A percentile compares a stretch with the other conserved stretches of the same genome.
phyloP scores from a whole-genome alignment of 306 rosid genomes.

The Astragalus glycyphyllos region DNA sequence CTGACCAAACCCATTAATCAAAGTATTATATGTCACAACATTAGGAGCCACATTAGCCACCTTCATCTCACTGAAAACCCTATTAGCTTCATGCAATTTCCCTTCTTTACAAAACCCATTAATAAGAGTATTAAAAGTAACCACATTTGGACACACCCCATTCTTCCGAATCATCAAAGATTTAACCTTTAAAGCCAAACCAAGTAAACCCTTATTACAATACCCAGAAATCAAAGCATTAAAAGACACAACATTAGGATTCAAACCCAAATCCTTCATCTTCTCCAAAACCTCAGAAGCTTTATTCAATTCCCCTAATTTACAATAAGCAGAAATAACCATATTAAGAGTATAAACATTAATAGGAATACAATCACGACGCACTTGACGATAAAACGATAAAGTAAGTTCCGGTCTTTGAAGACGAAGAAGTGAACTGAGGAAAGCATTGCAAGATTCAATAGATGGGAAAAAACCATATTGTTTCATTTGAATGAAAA shows the following conservation, averaged over 20 bases:
- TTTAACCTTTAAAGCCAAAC: slow-evolving; percentile 64
- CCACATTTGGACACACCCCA: slow-evolving; percentile 63
- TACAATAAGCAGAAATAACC: slow-evolving; percentile 73
- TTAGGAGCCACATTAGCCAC: slow-evolving; percentile 60
- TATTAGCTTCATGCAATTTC: slow-evolving; percentile 72
- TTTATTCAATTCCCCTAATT: slow-evolving; percentile 63
- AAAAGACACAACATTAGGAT: slow-evolving; percentile 67
- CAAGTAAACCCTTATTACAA: slow-evolving; percentile 69
- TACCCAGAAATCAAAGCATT: slow-evolving; percentile 78
- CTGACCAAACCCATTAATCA: slow-evolving; percentile 73
- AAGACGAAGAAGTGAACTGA: slow-evolving; percentile 68
- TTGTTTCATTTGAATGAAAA: slow-evolving; percentile 68
- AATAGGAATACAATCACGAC: slow-evolving; percentile 50
- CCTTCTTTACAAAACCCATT: slow-evolving; percentile 75
- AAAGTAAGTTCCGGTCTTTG: slow-evolving; percentile 63
- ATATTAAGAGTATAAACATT: slow-evolving; percentile 75
- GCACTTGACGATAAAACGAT: slow-evolving; percentile 62
- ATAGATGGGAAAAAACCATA: slow-evolving; percentile 74
- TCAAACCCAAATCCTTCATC: slow-evolving; percentile 73
- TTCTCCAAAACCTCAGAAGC: slow-evolving; percentile 58
- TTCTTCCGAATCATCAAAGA: slow-evolving; percentile 57
- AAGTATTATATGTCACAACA: slow-evolving; percentile 71
- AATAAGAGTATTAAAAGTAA: slow-evolving; percentile 74
- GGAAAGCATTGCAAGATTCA: slow-evolving; percentile 75
- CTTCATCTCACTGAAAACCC: slow-evolving; percentile 74